Base-by-base conservation (phyloP, 2,329 filamentous ascomycete species). In the Fusarium sp. region DNA sequence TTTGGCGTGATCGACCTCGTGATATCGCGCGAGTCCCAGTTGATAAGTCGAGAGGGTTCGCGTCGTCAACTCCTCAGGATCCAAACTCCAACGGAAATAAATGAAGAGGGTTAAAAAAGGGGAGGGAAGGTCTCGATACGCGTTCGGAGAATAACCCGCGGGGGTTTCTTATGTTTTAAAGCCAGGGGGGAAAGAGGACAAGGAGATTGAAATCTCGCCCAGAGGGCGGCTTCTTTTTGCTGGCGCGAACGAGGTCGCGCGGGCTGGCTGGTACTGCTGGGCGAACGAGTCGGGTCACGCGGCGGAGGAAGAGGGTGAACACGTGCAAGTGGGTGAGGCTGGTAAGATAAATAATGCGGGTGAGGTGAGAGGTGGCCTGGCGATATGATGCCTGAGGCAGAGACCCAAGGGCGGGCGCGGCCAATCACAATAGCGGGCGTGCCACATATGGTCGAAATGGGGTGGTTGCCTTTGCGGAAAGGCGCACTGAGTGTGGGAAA, bases 1-100 rank as follows among this genome's bases (percentile, higher is more conserved):
- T 83, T 84, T 81, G 82, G 81, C 80, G 82, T 82, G 82, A 83
- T 82, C 80, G 81, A 85, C 83, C 84, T 86, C 84, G 85, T 86
- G 84, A 86, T 86, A 84, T 85, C 84, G 84, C 83, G 84, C 75
- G 75, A 73, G 79, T 73, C 71, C 69, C 70, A 63, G 68, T 75
- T 76, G 72, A 78, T 81, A 82, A 81, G 74, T 78, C 68, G 59
- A 63, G 56, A 63, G 67, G 61, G 57, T 45, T 56, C 40, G 54
- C 54, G 54, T 58, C 35, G 12, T 37, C 35, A 38, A 38, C 52
- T 47, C 43, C 17, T 20, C 25, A 22, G 40, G 20, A 35, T 32
- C 38, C 67, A 70, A 76, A 70, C 69, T 40, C 56, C 37, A 62
- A 35, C 57, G 45, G 56, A 63, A 58, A 67, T 63, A 57, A 65